Conservation (phyloP, 768 basidiomycete species). For the Botryobasidium botryosum region DNA sequence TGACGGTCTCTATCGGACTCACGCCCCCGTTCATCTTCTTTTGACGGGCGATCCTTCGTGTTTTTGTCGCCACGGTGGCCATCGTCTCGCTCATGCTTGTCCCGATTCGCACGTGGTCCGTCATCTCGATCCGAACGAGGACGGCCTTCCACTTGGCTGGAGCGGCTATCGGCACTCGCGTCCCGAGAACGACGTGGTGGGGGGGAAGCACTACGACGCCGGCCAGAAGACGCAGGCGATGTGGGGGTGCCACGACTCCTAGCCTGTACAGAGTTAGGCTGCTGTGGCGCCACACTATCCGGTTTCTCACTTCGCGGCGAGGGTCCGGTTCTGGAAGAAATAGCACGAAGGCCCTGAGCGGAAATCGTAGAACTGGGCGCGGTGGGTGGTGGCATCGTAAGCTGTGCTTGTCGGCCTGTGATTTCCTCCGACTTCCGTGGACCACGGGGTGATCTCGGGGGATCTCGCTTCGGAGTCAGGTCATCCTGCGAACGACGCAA, state of each 20-base stretch:
- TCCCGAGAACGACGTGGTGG: slow-evolving; percentile 1
- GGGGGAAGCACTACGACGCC: background rate
- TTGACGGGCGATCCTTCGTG: background rate
- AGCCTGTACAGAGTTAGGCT: background rate
- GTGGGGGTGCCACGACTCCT: slow-evolving; percentile 1
- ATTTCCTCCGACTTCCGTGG: background rate
- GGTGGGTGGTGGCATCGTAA: slow-evolving; percentile 8
- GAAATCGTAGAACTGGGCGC: slow-evolving; percentile 10
- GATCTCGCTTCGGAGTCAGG: background rate
- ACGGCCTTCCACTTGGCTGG: slow-evolving; percentile 1
- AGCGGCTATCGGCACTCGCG: slow-evolving; percentile 10
- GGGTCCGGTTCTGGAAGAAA: background rate
- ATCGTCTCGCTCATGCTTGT: background rate
- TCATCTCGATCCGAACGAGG: slow-evolving; percentile 4
- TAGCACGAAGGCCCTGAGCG: slow-evolving; percentile 7
- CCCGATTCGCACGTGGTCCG: slow-evolving; percentile 2
- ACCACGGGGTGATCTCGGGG: slow-evolving; percentile 1
- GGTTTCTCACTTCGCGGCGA: background rate
- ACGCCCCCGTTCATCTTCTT: slow-evolving; percentile 7
- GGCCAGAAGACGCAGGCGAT: background rate
- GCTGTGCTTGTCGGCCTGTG: background rate
- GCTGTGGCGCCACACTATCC: background rate
- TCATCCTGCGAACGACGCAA: background rate
- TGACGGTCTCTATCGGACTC: slow-evolving; percentile 8
- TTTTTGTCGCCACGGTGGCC: background rate